phyloP scores from a whole-genome alignment of 352 stramenopile species.

The Hyaloperonospora brassicae region DNA sequence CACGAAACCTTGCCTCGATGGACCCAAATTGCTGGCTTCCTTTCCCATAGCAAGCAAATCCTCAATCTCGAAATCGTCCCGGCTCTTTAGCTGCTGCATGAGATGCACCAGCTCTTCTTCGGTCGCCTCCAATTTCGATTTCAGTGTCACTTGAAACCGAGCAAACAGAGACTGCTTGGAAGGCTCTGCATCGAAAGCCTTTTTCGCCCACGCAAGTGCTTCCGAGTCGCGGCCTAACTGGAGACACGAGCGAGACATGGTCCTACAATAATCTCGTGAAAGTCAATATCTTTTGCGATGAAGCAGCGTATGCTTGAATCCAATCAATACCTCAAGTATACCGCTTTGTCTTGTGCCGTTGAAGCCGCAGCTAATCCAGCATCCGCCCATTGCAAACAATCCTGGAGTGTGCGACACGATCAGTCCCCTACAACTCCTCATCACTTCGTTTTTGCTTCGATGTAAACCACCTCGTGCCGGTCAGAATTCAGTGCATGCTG shows the following conservation, averaged over 20 bases:
- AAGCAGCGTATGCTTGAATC: neutral
- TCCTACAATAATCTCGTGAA: conserved; percentile 11
- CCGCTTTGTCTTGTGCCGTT: conserved; percentile 26
- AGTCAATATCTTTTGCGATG: conserved; percentile 2
- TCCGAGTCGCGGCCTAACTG: conserved; percentile 26
- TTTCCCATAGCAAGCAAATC: conserved; percentile 57
- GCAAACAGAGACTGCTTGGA: conserved; percentile 56
- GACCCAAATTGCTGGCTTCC: conserved; percentile 21
- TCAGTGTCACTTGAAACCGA: conserved; percentile 42
- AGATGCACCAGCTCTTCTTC: conserved; percentile 16
- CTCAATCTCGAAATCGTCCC: conserved; percentile 56
- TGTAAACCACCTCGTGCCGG: conserved; percentile 32
- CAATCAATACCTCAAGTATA: conserved; percentile 44
- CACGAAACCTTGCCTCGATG: conserved; percentile 29
- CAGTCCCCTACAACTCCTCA: neutral
- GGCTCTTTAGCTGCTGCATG: conserved; percentile 30
- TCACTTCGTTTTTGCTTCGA: neutral
- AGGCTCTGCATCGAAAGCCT: conserved; percentile 38
- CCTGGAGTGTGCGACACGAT: conserved; percentile 16
- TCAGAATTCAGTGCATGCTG: conserved; percentile 32
- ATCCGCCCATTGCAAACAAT: conserved; percentile 44
- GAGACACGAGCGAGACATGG: conserved; percentile 30
- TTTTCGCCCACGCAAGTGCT: conserved; percentile 35
- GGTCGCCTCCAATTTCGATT: conserved; percentile 8
- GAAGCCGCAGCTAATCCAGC: conserved; percentile 21